Evolutionary conservation across 2,329 filamentous ascomycete species (phyloP), one percentile per base, ranked within the genome.

Genomic region (Fusarium pininemorale): DNA sequence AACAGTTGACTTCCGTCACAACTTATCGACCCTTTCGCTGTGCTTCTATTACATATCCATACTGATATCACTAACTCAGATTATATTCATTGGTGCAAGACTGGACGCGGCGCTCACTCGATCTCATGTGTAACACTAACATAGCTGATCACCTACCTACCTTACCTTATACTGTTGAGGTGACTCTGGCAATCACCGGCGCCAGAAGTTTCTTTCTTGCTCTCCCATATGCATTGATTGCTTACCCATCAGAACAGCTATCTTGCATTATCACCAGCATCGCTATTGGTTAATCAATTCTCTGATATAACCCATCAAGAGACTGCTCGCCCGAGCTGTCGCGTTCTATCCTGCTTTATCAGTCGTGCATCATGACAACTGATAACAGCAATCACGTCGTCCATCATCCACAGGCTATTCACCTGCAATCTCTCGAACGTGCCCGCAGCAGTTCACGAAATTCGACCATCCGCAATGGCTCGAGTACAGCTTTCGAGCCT

Each of bases 401-500:
- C 18, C 82, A 84, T 74, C 84, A 86, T 64, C 84, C 85, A 37
- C 83, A 85, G 66, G 81, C 84, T n/a, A 85, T 85, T 69, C 81
- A 83, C 37, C 78, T 85, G 24, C 83, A 82, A 45, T 78, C 83
- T 57, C 77, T 81, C 15, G 76, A 80, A 20, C 69, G 66, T 72
- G 37, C 75, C 56, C 77, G 76, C 66, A 78, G 74, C 73, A 79
- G 74, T 70, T 81, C 78, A 39, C 79, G 77, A 38, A 72, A 78
- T 22, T 78, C 80, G 15, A 73, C 70, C 37, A 70, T 65, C 53
- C 75, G 63, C 38, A 79, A 82, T 63, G 86, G 82, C 38, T 83
- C 83, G 24, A 87, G 86, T 73, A 88, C 86, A 12, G 85, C 82
- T 47, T 80, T 88, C 56, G 85, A 88, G 77, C 77, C 82, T 47